Base-by-base conservation (phyloP, 73 alveolate species). In the Effrenium voratum region DNA sequence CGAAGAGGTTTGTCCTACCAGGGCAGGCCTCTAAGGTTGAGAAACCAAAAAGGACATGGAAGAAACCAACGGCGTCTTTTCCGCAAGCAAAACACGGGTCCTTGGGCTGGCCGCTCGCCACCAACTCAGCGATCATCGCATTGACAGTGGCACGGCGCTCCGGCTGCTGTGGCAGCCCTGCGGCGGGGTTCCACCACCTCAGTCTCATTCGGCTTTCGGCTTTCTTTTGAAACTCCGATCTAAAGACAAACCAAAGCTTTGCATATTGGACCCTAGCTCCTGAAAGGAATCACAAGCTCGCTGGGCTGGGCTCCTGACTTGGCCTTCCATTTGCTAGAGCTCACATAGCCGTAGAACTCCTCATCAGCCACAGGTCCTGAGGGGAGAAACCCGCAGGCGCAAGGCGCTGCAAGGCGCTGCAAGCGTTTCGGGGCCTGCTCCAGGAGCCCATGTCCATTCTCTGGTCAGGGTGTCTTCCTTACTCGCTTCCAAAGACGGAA, bases 41-140 rank as follows among this genome's bases (percentile, higher is more conserved):
- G n/a, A n/a, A n/a, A n/a, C n/a, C n/a, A n/a, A n/a, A n/a, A n/a
- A n/a, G n/a, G n/a, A n/a, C n/a, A n/a, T n/a, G n/a, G n/a, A n/a
- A n/a, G n/a, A n/a, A n/a, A n/a, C n/a, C n/a, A n/a, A n/a, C 63
- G 19, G 26, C 63, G 19, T 8, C 26, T 12, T 19, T 52, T 52
- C 63, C 63, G 19, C 63, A 8, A 52, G 19, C 63, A 52, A 19
- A 52, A 12, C 19, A 12, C 63, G 13, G 4, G 77, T 86, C 97
- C 97, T 90, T 90, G 88, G 97, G 97, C 57, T 90, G 97, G 40
- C 97, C 97, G 36, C 97, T 90, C 55, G 97, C 97, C 38, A 90
- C 97, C 97, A 90, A 41, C 75, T 66, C 44, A 3, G 97, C 97
- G 55, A 90, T 90, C 38, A 68, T 50, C 47, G 88, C 97, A 41